Evolutionary conservation across 495 filamentous ascomycete species (phyloP), one percentile per base, ranked within the genome.

Genomic region (Entonaema liquescens): DNA sequence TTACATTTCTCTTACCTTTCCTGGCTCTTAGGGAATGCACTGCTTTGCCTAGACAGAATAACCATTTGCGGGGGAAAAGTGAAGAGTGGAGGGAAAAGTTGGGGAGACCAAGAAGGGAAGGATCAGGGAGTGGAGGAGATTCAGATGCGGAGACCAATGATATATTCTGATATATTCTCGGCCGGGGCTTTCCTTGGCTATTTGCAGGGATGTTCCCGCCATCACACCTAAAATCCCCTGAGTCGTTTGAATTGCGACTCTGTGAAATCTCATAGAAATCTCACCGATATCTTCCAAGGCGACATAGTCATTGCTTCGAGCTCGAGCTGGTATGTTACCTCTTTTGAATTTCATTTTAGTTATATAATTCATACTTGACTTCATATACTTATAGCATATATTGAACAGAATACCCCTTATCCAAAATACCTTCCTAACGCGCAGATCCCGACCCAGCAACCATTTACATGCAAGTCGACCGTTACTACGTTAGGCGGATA

Each of bases 101-200:
- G 70, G 70, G 70, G 70, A 52, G 56, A 31, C 42, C 38, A 59
- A 50, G 23, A 26, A 60, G 15, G 26, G 36, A 53, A 62, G 23
- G 47, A 15, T 52, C 3, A 50, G 25, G 29, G 40, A 26, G 68
- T 54, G 60, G 62, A 55, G 38, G 58, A 60, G 15, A 19, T 68
- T 65, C 38, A 36, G 52, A 50, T 67, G 70, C 70, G 70, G 70
- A 72, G 64, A 72, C 70, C 70, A 71, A 71, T 71, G 26, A 72
- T 31, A 65, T 31, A 38, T 33, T 33, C 31, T 2, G 2, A 15
- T 38, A 15, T 31, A n/a, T n/a, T 40, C 38, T 40, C 38, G 15
- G 38, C n/a, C 38, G n/a, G 38, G 38, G 38, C 15, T n/a, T 40
- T 40, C 17, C 38, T 40, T 40, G 15, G 38, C 15, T 40, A 23